Conservation (phyloP, 208 protist species). For the Trichomonas gallinae region DNA sequence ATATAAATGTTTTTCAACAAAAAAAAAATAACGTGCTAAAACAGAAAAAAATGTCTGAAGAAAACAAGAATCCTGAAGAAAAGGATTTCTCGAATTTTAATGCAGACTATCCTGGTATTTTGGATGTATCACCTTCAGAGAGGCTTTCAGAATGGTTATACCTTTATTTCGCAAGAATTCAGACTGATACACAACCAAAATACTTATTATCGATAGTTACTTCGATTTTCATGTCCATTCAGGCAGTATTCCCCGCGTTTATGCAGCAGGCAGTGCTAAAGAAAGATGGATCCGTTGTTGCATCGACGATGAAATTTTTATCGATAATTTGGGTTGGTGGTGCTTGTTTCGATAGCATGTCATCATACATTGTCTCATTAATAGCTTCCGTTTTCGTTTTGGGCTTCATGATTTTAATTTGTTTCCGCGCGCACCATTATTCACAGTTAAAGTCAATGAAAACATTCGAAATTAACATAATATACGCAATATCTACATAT, state of each 20-base stretch:
- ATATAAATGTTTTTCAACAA: no score
- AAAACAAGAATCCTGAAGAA: not conserved
- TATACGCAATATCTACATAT: not conserved
- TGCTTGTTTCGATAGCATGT: not conserved
- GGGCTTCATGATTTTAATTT: not conserved
- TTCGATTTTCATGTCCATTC: not conserved
- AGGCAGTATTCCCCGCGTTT: not conserved
- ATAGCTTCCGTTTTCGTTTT: not conserved
- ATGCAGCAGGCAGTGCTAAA: not conserved
- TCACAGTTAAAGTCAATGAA: not conserved
- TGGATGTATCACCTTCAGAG: not conserved
- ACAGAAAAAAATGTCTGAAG: not conserved
- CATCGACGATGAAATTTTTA: not conserved
- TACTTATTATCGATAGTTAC: not conserved
- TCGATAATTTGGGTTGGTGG: not conserved
- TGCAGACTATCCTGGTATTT: not conserved
- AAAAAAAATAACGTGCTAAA: no score
- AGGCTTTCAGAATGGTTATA: not conserved
- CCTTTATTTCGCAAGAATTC: not conserved
- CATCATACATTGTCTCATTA: not conserved
- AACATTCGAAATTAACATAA: not conserved
- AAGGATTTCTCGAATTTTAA: not conserved
- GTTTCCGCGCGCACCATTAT: not conserved
- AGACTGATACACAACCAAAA: not conserved
- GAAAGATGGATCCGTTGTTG: not conserved